Percentiles rank a stretch among this genome's conserved stretches.
Evolutionary conservation across 176 grass and related monocot species (phyloP).

Genomic region (Saccharum spontaneum): DNA sequence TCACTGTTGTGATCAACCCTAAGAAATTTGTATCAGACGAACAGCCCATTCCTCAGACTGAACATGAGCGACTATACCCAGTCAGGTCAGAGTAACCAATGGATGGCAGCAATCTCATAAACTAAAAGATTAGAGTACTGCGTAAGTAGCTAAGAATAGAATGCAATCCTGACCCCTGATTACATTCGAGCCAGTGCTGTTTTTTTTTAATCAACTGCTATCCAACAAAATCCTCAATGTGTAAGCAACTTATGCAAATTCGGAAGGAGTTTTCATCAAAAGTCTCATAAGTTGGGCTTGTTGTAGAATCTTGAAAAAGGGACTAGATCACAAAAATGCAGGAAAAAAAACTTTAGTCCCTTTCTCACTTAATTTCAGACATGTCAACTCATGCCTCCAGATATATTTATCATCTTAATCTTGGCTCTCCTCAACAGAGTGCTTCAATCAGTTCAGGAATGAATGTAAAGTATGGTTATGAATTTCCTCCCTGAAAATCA

Average conservation of each 20-base stretch:
- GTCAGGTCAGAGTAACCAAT: background rate
- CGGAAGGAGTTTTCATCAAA: background rate
- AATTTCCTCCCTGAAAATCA: background rate
- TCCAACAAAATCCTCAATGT: background rate
- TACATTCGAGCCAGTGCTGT: background rate
- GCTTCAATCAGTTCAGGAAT: background rate
- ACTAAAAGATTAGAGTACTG: background rate
- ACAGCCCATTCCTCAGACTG: background rate
- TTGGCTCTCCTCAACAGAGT: background rate
- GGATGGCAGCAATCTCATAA: conserved; percentile 4
- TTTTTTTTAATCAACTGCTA: background rate
- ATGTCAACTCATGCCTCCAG: background rate
- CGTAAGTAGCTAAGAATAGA: background rate
- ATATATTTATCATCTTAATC: conserved; percentile 1
- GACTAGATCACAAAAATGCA: background rate
- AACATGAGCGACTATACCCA: background rate
- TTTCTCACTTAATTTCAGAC: conserved; percentile 1
- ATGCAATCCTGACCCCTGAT: background rate
- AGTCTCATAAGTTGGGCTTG: background rate
- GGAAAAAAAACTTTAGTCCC: background rate
- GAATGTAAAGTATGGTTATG: background rate
- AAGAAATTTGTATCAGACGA: background rate
- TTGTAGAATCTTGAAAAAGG: background rate
- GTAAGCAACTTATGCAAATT: background rate
- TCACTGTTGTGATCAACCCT: background rate